Conservation (phyloP, 2,329 filamentous ascomycete species). For the Trichoderma cornu-damae region DNA sequence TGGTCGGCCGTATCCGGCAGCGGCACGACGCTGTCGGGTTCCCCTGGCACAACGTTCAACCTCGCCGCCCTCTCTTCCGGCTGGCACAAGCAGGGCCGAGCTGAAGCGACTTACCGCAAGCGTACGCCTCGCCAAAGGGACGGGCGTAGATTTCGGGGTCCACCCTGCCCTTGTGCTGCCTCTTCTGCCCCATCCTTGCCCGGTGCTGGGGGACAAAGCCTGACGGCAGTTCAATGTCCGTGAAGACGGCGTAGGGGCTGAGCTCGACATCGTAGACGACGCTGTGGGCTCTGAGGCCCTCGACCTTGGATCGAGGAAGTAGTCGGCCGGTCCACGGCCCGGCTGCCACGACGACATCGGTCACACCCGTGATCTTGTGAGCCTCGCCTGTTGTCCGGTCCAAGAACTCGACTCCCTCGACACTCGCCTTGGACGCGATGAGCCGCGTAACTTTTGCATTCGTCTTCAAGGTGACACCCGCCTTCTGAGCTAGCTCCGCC, state of each 20-base stretch:
- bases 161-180: constrained; percentile 57
- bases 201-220: constrained; percentile 55
- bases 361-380: constrained; percentile 40
- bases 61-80: too few relatives aligned
- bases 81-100: too few relatives aligned
- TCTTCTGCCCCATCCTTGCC: constrained; percentile 43
- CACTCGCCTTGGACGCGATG: constrained; percentile 45
- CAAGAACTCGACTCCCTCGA: constrained; percentile 58
- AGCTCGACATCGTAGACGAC: constrained; percentile 61
- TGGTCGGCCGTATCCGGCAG: constrained; percentile 71
- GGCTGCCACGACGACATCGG: constrained; percentile 52
- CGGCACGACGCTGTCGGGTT: constrained; percentile 70
- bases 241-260: constrained; percentile 76
- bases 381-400: constrained; percentile 41
- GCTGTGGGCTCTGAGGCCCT: constrained; percentile 58
- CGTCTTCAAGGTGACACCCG: constrained; percentile 62
- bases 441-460: constrained; percentile 65
- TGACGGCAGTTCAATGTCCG: constrained; percentile 68
- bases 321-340: constrained; percentile 60
- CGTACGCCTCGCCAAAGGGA: constrained; percentile 84
- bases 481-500: constrained; percentile 66
- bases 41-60: constrained; percentile 43
- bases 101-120: constrained; percentile 70
- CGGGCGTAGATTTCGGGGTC: constrained; percentile 92
- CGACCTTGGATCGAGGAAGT: constrained; percentile 53